Base-by-base conservation (phyloP, 2,329 filamentous ascomycete genomes). In the Calonectria naviculata region DNA sequence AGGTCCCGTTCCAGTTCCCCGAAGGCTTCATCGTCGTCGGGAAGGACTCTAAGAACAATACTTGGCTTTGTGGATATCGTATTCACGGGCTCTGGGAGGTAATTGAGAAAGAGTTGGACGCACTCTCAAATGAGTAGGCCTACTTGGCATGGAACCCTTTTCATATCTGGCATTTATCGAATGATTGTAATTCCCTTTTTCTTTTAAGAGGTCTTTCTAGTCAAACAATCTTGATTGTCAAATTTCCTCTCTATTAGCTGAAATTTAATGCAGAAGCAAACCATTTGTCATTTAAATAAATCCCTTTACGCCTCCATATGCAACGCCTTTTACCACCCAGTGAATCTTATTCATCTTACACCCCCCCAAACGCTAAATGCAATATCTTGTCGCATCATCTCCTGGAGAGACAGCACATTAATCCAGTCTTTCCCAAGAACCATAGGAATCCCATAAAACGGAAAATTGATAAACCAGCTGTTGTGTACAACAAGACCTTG, bases 11-110 rank as follows among this genome's bases (percentile, higher is more conserved):
- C 41, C 65, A 67, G 61, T 70, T 67, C 34, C 21, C 72, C 0
- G 72, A 74, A 17, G 72, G 71, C 0, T 74, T 74, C 1, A 70
- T 74, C 0, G 65, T 74, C 7, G 67, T 74, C 0, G 69, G 73
- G 0, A 72, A 74, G 5, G 69, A 74, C 10, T 64, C 62, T 1
- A 63, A 28, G 4, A 47, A 68, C 4, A 74, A 74, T 15, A 71
- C 70, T 0, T 72, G 73, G 72, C 29, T 74, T 2, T 74, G 72
- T 4, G 72, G 64, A 1, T 73, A 74, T 24, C 67, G 72, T 0
- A 46, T 65, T 1, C 42, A 68, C 1, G 73, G 72, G 0, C 13
- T 73, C 0, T 74, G 67, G 73, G 70, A 71, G 0, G 42, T 34
- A 5, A 60, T 74, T 17, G 63, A 74, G 46, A 67, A 64, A 1